Base-by-base conservation (phyloP, 768 basidiomycete genomes). In the Pleurotus ostreatus region DNA sequence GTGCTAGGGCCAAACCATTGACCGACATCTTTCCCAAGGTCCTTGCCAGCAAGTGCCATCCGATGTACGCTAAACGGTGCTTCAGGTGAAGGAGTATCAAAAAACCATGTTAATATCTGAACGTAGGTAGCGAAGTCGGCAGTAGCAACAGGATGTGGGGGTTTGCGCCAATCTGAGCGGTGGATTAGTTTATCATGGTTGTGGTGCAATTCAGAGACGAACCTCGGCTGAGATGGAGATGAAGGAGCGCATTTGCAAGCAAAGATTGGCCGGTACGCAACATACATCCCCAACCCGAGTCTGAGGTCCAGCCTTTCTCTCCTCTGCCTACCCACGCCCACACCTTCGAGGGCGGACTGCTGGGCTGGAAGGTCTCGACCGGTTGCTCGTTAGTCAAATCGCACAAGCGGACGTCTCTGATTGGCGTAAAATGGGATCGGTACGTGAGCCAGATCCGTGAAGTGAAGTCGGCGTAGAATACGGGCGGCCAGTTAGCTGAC, bases 1-100 rank as follows among this genome's bases (percentile, higher is more conserved):
- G 92, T 94, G 66, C 92, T 95, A 0, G 96, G 96, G 0, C 96
- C 96, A 65, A 98, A 98, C 96, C 96, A 98, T 69, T 94, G 89
- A 1, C 96, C 96, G 0, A 98, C 89, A 61, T 94, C 92, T 59
- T 92, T 98, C 11, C 96, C 96, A 1, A 98, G 80, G 62, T 94
- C 89, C 66, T 98, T 95, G 0, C 96, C 96, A 0, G 94, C 89
- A 18, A 94, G 75, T 0, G 95, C 95, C 89, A 99, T 97, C 46
- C 93, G 82, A 70, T 99, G 96, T 5, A 99, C 92, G 61, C 91
- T 90, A 68, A 99, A 99, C 0, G 96, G 96, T 15, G 88, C 85
- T 26, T 87, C 76, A 0, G 90, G 83, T 0, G 86, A 79, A 0
- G 95, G 95, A 2, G 88, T 86, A 66, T 99, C 96, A 46, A 98